A percentile compares a stretch with the other conserved stretches of the same genome.
These are phyloP conservation scores for Xerocomellus chrysenteron DNA, from an alignment of 768 basidiomycete species.

Conservation along the genomic window DNA sequence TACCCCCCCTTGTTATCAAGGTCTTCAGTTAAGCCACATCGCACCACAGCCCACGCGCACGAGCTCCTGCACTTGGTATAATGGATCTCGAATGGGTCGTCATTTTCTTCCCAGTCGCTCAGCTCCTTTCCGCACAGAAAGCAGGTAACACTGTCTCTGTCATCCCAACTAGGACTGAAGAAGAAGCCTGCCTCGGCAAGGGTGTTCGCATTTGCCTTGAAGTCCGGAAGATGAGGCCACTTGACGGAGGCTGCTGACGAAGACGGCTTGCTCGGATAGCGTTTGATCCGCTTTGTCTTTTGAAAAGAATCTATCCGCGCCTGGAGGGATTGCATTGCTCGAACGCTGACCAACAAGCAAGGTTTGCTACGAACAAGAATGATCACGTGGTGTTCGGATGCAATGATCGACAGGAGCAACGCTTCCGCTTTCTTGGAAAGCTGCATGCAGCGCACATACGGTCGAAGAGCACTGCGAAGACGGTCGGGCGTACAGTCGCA, in stretches of 20 bases:
- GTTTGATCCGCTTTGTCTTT: slow-evolving; percentile 60
- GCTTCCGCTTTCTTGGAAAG: not conserved
- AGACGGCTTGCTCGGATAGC: slow-evolving; percentile 45
- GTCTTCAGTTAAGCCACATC: slow-evolving; percentile 67
- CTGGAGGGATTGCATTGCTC: slow-evolving; percentile 49
- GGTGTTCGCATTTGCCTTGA: slow-evolving; percentile 65
- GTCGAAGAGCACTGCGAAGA: slow-evolving; percentile 25
- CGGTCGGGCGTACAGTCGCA: slow-evolving; percentile 1
- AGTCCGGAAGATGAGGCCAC: slow-evolving; percentile 75
- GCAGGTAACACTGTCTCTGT: slow-evolving; percentile 77
- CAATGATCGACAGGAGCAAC: not conserved
- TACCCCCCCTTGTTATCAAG: slow-evolving; percentile 58
- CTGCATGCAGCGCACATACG: slow-evolving; percentile 38
- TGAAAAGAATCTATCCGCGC: slow-evolving; percentile 67
- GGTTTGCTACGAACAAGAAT: not conserved
- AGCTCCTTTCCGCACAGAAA: slow-evolving; percentile 82
- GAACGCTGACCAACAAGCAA: not conserved
- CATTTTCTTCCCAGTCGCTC: slow-evolving; percentile 79
- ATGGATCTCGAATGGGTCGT: slow-evolving; percentile 88
- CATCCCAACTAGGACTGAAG: slow-evolving; percentile 66
- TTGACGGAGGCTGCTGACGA: slow-evolving; percentile 48
- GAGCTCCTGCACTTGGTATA: slow-evolving; percentile 58
- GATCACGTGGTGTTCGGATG: slow-evolving; percentile 8
- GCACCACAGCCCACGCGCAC: slow-evolving; percentile 83
- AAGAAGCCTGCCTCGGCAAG: slow-evolving; percentile 92